phyloP scores from a whole-genome alignment of 2,329 filamentous ascomycete species.

The Colletotrichum eleusines region DNA sequence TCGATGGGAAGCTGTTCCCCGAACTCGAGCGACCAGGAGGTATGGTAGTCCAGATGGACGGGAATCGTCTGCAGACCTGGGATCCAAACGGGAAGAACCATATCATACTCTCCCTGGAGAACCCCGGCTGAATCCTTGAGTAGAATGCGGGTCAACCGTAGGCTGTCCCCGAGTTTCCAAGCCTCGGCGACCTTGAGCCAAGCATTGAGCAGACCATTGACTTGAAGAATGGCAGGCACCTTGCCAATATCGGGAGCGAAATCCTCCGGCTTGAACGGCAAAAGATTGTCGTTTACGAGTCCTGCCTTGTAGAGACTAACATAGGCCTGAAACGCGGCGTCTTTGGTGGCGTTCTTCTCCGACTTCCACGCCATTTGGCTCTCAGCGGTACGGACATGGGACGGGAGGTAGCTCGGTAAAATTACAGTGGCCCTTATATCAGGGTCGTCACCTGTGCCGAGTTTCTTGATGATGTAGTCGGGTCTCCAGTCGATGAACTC shows the following conservation, averaged over 20 bases:
- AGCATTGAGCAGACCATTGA: constrained; percentile 57
- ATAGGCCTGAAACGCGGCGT: constrained; percentile 88
- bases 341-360: constrained; percentile 79
- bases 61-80: constrained; percentile 52
- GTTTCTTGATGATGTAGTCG: constrained; percentile 71
- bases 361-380: constrained; percentile 73
- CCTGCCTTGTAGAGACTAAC: constrained; percentile 75
- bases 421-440: constrained; percentile 70
- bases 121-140: constrained; percentile 48
- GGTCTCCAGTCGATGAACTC: constrained; percentile 75
- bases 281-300: constrained; percentile 81
- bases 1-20: constrained; percentile 40
- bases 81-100: constrained; percentile 59
- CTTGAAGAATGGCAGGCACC: constrained; percentile 51
- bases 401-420: constrained; percentile 78
- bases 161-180: constrained; percentile 55
- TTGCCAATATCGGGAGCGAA: constrained; percentile 53
- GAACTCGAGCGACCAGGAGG: constrained; percentile 54
- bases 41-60: constrained; percentile 55
- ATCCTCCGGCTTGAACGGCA: constrained; percentile 70
- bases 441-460: constrained; percentile 46
- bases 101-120: constrained; percentile 53
- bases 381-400: constrained; percentile 65
- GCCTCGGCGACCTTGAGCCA: constrained; percentile 59
- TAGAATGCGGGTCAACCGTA: constrained; percentile 42